Evolutionary conservation across 805 yeast species (phyloP), one percentile per base, ranked within the genome.

Genomic region (Torulaspora maleeae): DNA sequence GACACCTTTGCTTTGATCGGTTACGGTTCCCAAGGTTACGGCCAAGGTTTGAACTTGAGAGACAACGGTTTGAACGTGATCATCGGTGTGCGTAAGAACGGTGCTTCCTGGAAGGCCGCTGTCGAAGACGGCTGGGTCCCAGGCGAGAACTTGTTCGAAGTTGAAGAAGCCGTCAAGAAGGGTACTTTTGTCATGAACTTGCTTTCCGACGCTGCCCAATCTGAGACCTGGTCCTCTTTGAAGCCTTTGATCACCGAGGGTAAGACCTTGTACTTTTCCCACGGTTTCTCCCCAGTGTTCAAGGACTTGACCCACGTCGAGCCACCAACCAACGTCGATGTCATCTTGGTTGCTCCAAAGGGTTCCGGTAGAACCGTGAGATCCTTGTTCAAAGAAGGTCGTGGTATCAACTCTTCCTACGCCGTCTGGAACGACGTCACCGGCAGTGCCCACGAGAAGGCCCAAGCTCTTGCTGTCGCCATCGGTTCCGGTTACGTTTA

Each of bases 281-380:
- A 93, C 78, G 99, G 99, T 69, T 93, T 93, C 87, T 90, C 97
- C 46, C 98, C 98, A 68, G 97, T 93, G 52, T 93, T 93, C 91
- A 88, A 89, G 78, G 89, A 89, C 64, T 83, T 91, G 75, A 93
- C 99, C 70, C 78, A 90, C 66, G 99, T 93, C 64, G 96, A 82
- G 64, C 84, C 96, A 66, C 99, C 99, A 77, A 74, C 76, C 59
- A 86, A 91, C 76, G 80, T 93, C 59, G 99, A 93, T 68, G 97
- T 90, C 60, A 93, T 93, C 76, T 80, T 93, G 69, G 99, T 91
- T 68, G 99, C 99, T 73, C 99, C 99, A 77, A 93, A 93, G 86
- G 99, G 99, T 72, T 91, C 98, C 55, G 99, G 99, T 77, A 89
- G 99, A 80, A 93, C 99, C 63, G 99, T 93, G 62, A 87, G 99